Evolutionary conservation across 2,329 filamentous ascomycete species (phyloP).

Genomic region (Lasiodiplodia citricola): DNA sequence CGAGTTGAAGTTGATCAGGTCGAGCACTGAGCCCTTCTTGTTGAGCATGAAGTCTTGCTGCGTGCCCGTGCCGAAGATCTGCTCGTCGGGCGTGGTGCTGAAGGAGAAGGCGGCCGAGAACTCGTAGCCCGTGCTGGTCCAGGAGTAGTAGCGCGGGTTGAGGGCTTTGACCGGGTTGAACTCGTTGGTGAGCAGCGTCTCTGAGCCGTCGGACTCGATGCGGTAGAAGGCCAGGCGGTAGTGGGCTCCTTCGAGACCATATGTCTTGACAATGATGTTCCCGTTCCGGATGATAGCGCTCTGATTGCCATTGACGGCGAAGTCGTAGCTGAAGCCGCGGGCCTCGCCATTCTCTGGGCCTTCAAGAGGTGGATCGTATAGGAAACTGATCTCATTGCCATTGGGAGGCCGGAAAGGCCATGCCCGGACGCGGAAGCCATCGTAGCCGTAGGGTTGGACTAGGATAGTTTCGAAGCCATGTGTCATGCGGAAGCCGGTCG

Average conservation of each 20-base stretch:
- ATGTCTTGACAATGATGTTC: conserved; percentile 44
- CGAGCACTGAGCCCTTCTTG: conserved; percentile 39
- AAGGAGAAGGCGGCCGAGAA: conserved; percentile 46
- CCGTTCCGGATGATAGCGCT: conserved; percentile 43
- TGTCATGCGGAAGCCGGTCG: conserved; percentile 40
- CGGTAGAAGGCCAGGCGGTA: conserved; percentile 45
- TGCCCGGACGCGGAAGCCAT: conserved; percentile 47
- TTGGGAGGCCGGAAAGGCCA: conserved; percentile 46
- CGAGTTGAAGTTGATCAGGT: conserved; percentile 41
- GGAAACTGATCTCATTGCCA: conserved; percentile 44
- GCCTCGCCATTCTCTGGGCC: conserved; percentile 42
- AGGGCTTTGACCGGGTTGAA: conserved; percentile 41
- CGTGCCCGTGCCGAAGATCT: conserved; percentile 40
- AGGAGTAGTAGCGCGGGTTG: conserved; percentile 44
- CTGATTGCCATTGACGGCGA: conserved; percentile 39
- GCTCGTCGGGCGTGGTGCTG: conserved; percentile 40
- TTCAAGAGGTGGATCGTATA: conserved; percentile 48
- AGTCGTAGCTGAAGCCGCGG: conserved; percentile 41
- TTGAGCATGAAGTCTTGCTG: conserved; percentile 40
- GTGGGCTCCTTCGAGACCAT: conserved; percentile 39
- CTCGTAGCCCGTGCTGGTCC: conserved; percentile 42
- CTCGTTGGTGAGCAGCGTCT: conserved; percentile 46
- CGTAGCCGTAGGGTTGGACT: conserved; percentile 48
- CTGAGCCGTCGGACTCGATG: conserved; percentile 40
- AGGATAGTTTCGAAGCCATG: conserved; percentile 48